phyloP scores from a whole-genome alignment of 2,329 filamentous ascomycete species.

The Ascochyta rabiei region DNA sequence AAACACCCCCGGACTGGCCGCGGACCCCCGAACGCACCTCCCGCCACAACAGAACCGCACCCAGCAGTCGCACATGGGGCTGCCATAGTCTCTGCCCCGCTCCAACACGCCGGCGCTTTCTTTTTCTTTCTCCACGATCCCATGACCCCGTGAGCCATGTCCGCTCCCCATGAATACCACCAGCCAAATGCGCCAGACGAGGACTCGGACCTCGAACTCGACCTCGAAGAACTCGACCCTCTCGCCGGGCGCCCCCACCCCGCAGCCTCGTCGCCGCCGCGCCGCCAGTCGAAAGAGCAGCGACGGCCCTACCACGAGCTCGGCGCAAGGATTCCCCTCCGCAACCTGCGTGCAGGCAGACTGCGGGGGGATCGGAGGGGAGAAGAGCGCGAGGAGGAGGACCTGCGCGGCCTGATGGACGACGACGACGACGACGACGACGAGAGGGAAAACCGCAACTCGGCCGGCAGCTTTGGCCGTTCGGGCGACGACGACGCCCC shows the following conservation, averaged over 20 bases:
- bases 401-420: constrained; percentile 70
- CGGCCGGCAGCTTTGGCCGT: constrained; percentile 64
- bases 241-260: constrained; percentile 35
- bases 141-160: constrained; percentile 51
- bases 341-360: constrained; percentile 61
- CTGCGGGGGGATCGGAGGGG: constrained; percentile 49
- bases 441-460: constrained; percentile 60
- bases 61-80: not conserved
- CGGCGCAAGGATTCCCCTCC: constrained; percentile 69
- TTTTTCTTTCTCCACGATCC: not conserved
- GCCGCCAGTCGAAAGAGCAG: constrained; percentile 39
- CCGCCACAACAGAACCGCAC: not conserved
- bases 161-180: constrained; percentile 54
- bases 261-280: constrained; percentile 34
- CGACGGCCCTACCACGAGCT: constrained; percentile 48
- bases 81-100: not conserved
- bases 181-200: constrained; percentile 62
- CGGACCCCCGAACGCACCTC: constrained; percentile 34
- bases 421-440: constrained; percentile 67
- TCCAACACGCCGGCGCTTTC: not conserved
- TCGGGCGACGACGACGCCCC: constrained; percentile 73
- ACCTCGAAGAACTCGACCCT: constrained; percentile 81
- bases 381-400: constrained; percentile 64
- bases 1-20: constrained; percentile 15
- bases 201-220: constrained; percentile 78